Conservation (phyloP, 306 rosid genomes). For the Prosopis cineraria region DNA sequence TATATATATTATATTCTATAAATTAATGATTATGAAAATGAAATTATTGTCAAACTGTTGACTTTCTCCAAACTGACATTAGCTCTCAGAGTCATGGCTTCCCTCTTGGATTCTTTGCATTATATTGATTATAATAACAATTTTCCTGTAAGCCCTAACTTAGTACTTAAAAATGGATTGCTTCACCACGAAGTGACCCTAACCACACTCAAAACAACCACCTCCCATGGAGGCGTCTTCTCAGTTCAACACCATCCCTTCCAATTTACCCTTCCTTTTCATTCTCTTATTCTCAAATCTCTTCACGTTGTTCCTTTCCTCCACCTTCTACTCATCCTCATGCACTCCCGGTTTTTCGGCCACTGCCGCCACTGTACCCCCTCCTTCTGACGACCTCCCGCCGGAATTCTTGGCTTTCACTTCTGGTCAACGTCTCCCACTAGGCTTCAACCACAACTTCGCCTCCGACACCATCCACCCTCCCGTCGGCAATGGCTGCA, state of each 20-base stretch:
- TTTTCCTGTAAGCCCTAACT: background rate
- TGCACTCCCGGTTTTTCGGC: constrained; percentile 27
- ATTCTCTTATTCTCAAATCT: constrained; percentile 47
- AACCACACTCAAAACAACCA: background rate
- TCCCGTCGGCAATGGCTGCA: constrained; percentile 43
- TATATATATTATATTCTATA: no score
- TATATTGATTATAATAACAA: background rate
- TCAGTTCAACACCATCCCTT: constrained; percentile 1
- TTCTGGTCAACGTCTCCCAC: constrained; percentile 44
- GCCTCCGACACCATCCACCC: constrained; percentile 45
- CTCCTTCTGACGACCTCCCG: constrained; percentile 20
- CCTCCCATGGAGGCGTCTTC: constrained; percentile 21
- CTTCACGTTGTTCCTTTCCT: constrained; percentile 40
- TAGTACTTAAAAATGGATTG: constrained; percentile 4
- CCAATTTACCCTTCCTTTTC: constrained; percentile 36
- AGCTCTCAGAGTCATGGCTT: no score
- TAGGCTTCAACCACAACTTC: constrained; percentile 46
- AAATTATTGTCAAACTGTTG: no score
- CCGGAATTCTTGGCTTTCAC: constrained; percentile 43
- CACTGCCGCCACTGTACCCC: constrained; percentile 2
- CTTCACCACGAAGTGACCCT: constrained; percentile 13
- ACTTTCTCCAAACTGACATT: no score
- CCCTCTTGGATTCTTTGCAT: background rate
- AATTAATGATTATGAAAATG: no score
- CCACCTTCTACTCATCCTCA: constrained; percentile 36